Evolutionary conservation across 1,284 basidiomycete genomes (phyloP).

Genomic region (Trametes sp.): DNA sequence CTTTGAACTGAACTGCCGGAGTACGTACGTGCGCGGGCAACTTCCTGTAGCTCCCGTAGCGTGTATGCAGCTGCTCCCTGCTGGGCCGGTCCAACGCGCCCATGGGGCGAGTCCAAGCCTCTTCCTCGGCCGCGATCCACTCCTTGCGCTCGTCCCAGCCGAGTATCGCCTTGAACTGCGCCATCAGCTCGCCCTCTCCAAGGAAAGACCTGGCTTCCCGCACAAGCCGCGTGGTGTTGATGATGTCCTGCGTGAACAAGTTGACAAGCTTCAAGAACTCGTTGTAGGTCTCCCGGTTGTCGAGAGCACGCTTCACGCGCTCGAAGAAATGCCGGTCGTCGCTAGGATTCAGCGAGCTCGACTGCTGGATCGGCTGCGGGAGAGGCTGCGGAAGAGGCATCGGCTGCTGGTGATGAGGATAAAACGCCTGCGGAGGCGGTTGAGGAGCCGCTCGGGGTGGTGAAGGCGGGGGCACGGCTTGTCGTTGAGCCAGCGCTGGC

Average conservation of each 20-base stretch:
- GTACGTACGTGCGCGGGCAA: constrained; percentile 79
- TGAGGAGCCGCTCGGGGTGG: constrained; percentile 34
- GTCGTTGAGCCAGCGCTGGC: constrained; percentile 36
- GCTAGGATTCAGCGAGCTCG: constrained; percentile 50
- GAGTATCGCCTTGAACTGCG: constrained; percentile 89
- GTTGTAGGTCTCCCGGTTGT: constrained; percentile 91
- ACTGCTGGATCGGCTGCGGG: constrained; percentile 35
- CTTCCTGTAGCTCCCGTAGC: constrained; percentile 89
- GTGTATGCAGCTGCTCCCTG: constrained; percentile 64
- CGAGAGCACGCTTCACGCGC: constrained; percentile 87
- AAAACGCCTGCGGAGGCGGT: constrained; percentile 28
- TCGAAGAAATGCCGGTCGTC: constrained; percentile 95
- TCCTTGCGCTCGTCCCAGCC: constrained; percentile 84
- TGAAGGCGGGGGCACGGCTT: constrained; percentile 34
- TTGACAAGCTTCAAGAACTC: constrained; percentile 98
- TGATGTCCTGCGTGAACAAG: constrained; percentile 93
- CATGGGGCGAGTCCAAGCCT: constrained; percentile 46
- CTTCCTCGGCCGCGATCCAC: constrained; percentile 57
- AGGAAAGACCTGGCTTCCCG: constrained; percentile 71
- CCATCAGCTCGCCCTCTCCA: constrained; percentile 80
- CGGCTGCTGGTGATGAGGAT: constrained; percentile 33
- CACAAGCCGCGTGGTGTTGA: constrained; percentile 86
- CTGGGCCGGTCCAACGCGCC: constrained; percentile 55
- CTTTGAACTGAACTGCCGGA: not conserved
- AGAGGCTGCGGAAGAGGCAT: constrained; percentile 37